Conservation (phyloP, 75 land plant species). For the Sequoia sempervirens region DNA sequence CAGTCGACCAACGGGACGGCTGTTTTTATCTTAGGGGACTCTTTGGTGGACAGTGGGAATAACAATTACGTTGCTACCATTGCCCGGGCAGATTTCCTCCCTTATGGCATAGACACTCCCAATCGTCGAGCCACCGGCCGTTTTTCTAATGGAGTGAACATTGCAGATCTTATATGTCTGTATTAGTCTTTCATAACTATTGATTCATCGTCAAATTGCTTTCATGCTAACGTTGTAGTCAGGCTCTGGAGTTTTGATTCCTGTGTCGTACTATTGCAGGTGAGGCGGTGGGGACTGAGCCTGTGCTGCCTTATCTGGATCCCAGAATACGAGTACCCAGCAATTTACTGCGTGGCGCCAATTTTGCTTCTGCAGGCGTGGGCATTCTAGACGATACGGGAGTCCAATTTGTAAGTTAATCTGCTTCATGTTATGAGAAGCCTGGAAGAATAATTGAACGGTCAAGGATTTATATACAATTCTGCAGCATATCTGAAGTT, state of each 20-base stretch:
- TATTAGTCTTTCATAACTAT: too few species aligned
- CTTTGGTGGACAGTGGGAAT: slow-evolving; percentile 45
- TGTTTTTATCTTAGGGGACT: slow-evolving; percentile 44
- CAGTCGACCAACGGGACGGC: slow-evolving; percentile 6
- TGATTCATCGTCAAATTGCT: too few species aligned
- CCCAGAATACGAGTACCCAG: background rate
- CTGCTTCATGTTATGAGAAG: too few species aligned
- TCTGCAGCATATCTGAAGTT: too few species aligned
- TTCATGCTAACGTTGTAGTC: background rate
- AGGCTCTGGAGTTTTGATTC: background rate
- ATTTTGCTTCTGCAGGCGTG: slow-evolving; percentile 56
- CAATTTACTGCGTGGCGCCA: slow-evolving; percentile 37
- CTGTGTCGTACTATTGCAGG: background rate
- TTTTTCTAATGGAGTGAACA: slow-evolving; percentile 36
- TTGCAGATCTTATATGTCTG: slow-evolving; percentile 36
- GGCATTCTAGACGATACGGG: slow-evolving; percentile 59
- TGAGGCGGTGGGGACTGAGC: slow-evolving; percentile 17
- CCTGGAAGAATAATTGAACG: too few species aligned
- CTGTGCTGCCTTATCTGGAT: slow-evolving; percentile 30
- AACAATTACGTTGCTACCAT: slow-evolving; percentile 27
- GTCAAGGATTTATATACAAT: too few species aligned
- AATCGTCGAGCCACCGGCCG: slow-evolving; percentile 31
- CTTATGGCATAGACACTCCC: slow-evolving; percentile 40
- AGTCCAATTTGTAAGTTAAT: slow-evolving; percentile 36
- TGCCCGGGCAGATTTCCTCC: slow-evolving; percentile 31